These are phyloP conservation scores for Backusella westeae DNA, from an alignment of 192 early-diverging fungal species.

Conservation along the genomic window DNA sequence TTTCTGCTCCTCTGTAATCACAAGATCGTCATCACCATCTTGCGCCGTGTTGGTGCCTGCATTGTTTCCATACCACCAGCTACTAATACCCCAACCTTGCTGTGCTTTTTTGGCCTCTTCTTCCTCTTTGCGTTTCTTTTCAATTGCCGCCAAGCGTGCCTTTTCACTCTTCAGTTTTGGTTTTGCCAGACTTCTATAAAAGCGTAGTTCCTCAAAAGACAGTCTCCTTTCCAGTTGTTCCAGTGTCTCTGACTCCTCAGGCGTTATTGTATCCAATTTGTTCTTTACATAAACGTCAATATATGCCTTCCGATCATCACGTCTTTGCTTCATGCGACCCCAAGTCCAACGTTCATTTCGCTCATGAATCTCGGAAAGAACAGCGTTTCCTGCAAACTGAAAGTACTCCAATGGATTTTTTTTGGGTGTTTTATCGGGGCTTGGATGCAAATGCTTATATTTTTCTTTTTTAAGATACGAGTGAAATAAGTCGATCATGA, in stretches of 20 bases:
- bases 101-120: constrained; percentile 31
- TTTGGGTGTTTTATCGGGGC: constrained; percentile 75
- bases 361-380: constrained; percentile 88
- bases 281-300: constrained; percentile 71
- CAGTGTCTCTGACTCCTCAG: constrained; percentile 53
- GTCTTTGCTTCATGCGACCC: constrained; percentile 75
- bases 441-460: constrained; percentile 86
- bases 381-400: constrained; percentile 67
- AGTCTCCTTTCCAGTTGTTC: constrained; percentile 72
- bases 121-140: constrained; percentile 27
- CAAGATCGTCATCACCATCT: constrained; percentile 30
- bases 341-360: constrained; percentile 82
- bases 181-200: constrained; percentile 79
- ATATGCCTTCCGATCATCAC: constrained; percentile 78
- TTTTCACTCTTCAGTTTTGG: constrained; percentile 71
- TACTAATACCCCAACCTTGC: constrained; percentile 50
- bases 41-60: neutral
- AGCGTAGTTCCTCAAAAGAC: constrained; percentile 86
- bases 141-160: constrained; percentile 49
- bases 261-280: constrained; percentile 43
- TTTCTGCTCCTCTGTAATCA: constrained; percentile 80
- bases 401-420: constrained; percentile 87
- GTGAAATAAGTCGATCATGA: constrained; percentile 83
- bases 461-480: constrained; percentile 74
- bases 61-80: constrained; percentile 39